Conservation (phyloP, 1,284 basidiomycete genomes). For the Pulchroboletus neoregius region DNA sequence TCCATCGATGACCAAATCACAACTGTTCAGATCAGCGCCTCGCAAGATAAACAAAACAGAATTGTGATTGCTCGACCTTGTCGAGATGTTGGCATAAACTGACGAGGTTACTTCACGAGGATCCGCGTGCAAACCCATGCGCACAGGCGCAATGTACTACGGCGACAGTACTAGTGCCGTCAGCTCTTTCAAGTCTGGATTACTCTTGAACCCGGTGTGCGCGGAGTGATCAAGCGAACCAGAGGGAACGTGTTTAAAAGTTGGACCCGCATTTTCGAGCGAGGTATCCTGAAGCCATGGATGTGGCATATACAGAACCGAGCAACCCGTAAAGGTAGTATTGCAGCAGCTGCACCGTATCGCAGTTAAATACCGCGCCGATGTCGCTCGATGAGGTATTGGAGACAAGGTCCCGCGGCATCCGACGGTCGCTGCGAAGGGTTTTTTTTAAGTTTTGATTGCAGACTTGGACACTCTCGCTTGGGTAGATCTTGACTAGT, state of each 20-base stretch:
- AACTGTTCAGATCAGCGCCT: background rate
- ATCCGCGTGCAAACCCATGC: background rate
- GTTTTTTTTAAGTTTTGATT: too few relatives aligned
- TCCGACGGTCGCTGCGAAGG: background rate
- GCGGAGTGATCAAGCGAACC: background rate
- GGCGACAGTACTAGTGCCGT: background rate
- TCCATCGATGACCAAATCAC: background rate
- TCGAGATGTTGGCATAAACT: background rate
- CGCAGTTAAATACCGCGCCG: background rate
- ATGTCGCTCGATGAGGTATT: background rate
- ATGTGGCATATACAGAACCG: background rate
- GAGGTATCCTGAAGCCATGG: background rate
- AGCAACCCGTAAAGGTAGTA: background rate
- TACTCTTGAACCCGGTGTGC: background rate
- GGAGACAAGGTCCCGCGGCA: background rate
- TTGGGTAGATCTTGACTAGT: background rate
- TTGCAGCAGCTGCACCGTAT: background rate
- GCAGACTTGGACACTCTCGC: too few relatives aligned
- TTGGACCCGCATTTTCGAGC: background rate
- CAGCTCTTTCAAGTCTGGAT: background rate
- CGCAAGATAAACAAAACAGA: background rate
- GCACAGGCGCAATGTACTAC: background rate
- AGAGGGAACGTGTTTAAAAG: background rate
- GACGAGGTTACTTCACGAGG: background rate
- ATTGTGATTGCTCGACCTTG: background rate